phyloP scores from a whole-genome alignment of 2,329 filamentous ascomycete species.

The Fusarium longipes region DNA sequence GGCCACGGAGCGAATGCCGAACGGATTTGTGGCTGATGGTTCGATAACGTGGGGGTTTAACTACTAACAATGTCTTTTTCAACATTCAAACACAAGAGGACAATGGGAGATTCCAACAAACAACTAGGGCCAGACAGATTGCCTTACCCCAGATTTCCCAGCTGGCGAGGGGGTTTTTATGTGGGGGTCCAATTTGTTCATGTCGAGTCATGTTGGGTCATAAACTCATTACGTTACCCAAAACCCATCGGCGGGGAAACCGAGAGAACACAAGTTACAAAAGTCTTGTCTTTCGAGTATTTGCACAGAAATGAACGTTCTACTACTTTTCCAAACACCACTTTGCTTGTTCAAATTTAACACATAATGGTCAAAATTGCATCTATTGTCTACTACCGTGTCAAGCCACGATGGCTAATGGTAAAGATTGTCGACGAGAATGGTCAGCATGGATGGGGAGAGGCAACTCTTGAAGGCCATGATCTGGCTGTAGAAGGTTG shows the following conservation, averaged over 20 bases:
- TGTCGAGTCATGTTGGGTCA: neutral
- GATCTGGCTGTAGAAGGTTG: slow-evolving; percentile 79
- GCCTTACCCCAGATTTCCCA: neutral
- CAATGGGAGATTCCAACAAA: neutral
- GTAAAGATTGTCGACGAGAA: slow-evolving; percentile 78
- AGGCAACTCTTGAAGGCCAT: slow-evolving; percentile 79
- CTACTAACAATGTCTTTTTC: too few relatives aligned
- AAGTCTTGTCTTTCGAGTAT: neutral
- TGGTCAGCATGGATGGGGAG: slow-evolving; percentile 76
- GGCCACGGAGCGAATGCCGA: neutral
- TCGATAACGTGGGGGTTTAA: neutral
- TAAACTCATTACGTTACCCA: neutral
- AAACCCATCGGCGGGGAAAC: neutral
- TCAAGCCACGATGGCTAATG: slow-evolving; percentile 80
- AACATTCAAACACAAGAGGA: neutral
- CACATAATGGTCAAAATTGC: slow-evolving; percentile 49
- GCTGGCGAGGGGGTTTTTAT: slow-evolving; percentile 6
- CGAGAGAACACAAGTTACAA: neutral
- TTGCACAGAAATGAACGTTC: neutral
- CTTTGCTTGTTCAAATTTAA: rapidly evolving
- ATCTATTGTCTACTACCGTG: slow-evolving; percentile 76
- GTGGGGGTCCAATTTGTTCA: slow-evolving; percentile 7
- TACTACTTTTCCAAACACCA: neutral
- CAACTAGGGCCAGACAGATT: neutral
- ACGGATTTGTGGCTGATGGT: neutral